These are phyloP conservation scores for Rhynchosporium graminicola DNA, from an alignment of 2,329 filamentous ascomycete species.

Conservation along the genomic window DNA sequence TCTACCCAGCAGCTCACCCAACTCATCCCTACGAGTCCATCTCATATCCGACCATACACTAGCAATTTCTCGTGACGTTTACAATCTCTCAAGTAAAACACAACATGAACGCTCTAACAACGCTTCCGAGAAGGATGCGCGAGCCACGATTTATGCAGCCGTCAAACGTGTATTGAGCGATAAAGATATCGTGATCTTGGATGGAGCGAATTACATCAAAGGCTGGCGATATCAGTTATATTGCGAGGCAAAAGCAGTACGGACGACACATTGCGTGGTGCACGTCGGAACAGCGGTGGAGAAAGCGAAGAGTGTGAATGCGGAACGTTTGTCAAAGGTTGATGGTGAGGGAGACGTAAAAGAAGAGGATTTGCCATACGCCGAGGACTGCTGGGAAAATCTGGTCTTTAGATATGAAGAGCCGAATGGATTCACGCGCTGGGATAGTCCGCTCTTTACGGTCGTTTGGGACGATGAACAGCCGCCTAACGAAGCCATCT, in stretches of 20 bases:
- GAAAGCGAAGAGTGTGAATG: constrained; percentile 59
- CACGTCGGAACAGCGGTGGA: constrained; percentile 60
- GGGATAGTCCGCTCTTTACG: constrained; percentile 82
- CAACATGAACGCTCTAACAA: constrained; percentile 69
- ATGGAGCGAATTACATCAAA: constrained; percentile 86
- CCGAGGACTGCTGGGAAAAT: constrained; percentile 39
- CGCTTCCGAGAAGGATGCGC: constrained; percentile 77
- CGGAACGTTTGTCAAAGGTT: constrained; percentile 49
- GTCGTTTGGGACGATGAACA: constrained; percentile 74
- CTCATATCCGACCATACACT: constrained; percentile 74
- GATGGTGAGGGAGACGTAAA: constrained; percentile 26
- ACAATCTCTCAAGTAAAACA: constrained; percentile 62
- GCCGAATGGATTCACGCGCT: constrained; percentile 80
- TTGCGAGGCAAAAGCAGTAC: constrained; percentile 79
- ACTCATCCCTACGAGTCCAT: constrained; percentile 61
- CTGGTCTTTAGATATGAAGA: constrained; percentile 75
- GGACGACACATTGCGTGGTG: constrained; percentile 74
- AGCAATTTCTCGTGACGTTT: constrained; percentile 68
- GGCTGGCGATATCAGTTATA: constrained; percentile 85
- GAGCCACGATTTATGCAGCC: constrained; percentile 73
- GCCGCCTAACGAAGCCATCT: constrained; percentile 68
- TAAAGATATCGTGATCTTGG: constrained; percentile 76
- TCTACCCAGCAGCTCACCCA: constrained; percentile 38
- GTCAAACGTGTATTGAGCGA: constrained; percentile 74
- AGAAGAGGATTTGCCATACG: constrained; percentile 39